Percentiles rank a stretch among this genome's conserved stretches.
phyloP scores from a whole-genome alignment of 2,329 filamentous ascomycete species.

The Elsinoe necatrix region DNA sequence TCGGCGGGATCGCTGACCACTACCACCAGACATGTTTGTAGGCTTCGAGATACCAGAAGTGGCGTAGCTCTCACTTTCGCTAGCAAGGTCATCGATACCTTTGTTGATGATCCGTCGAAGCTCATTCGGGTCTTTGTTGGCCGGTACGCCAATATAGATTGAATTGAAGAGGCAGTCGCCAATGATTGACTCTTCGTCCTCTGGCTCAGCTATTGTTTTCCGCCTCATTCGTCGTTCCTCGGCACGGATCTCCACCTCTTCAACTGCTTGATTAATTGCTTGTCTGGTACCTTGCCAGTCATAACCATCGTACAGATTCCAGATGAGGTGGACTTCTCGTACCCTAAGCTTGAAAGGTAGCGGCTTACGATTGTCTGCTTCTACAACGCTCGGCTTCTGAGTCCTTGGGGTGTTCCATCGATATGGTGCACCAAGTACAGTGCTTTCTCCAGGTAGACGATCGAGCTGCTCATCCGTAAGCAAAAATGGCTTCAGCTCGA shows the following conservation, averaged over 20 bases:
- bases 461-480: slow-evolving; percentile 30
- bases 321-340: slow-evolving; percentile 85
- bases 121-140: slow-evolving; percentile 70
- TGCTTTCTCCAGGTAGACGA: slow-evolving; percentile 23
- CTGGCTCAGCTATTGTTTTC: slow-evolving; percentile 47
- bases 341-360: slow-evolving; percentile 63
- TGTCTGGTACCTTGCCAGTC: slow-evolving; percentile 88
- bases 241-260: slow-evolving; percentile 76
- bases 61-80: slow-evolving; percentile 82
- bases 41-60: slow-evolving; percentile 57
- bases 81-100: slow-evolving; percentile 74
- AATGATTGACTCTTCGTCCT: slow-evolving; percentile 74
- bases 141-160: slow-evolving; percentile 89
- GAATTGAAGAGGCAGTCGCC: slow-evolving; percentile 97
- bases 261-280: slow-evolving; percentile 76
- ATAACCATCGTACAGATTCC: slow-evolving; percentile 96
- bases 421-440: slow-evolving; percentile 24
- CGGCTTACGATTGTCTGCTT: slow-evolving; percentile 6
- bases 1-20: slow-evolving; percentile 23
- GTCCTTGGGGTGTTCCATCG: slow-evolving; percentile 26
- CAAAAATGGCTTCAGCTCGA: slow-evolving; percentile 26
- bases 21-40: slow-evolving; percentile 34
- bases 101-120: slow-evolving; percentile 78
- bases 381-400: neutral
- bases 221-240: slow-evolving; percentile 60